Evolutionary conservation across 2,329 filamentous ascomycete species (phyloP), one percentile per base, ranked within the genome.

Genomic region (Stachybotrys elegans): DNA sequence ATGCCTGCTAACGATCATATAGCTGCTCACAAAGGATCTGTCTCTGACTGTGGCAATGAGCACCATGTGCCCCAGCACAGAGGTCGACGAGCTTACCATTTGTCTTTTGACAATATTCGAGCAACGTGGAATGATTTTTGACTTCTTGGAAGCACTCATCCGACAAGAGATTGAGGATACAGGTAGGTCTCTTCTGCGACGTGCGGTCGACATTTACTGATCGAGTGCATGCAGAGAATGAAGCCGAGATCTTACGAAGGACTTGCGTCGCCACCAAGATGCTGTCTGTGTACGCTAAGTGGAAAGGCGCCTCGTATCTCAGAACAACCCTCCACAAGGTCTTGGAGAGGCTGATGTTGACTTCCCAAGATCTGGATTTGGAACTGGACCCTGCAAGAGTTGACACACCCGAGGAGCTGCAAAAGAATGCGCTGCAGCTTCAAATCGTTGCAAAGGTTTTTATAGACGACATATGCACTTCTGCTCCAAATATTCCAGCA

Each of bases 181-280:
- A 6, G 77, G 77, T 78, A 57, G 37, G 66, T 5, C 34, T 6
- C 17, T 19, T 22, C 20, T 25, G 2, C n/a, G 3, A 3, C 13
- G 16, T 16, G 19, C n/a, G 19, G 11, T 12, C n/a, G 19, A 5
- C 11, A 16, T n/a, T 4, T 16, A 4, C 11, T 37, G 38, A 54
- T 62, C 39, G 57, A 14, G 2, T 29, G 1, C 4, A 4, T 11
- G 14, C 27, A 73, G 83, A 86, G 57, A 85, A 82, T 43, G 83
- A 86, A 55, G 75, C 81, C 2, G 83, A 86, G 53, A 70, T 86
- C 19, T 62, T 86, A 11, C 73, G 83, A n/a, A 71, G 81, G 40
- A 83, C 83, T 23, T 85, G 81, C 51, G 82, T 86, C 2, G 79
- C 81, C n/a, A 86, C 83, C 2, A 86, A 86, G 57, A 83, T 86